These are phyloP conservation scores for Cenchrus americanus DNA, from an alignment of 176 grass and related monocot species.

Conservation along the genomic window DNA sequence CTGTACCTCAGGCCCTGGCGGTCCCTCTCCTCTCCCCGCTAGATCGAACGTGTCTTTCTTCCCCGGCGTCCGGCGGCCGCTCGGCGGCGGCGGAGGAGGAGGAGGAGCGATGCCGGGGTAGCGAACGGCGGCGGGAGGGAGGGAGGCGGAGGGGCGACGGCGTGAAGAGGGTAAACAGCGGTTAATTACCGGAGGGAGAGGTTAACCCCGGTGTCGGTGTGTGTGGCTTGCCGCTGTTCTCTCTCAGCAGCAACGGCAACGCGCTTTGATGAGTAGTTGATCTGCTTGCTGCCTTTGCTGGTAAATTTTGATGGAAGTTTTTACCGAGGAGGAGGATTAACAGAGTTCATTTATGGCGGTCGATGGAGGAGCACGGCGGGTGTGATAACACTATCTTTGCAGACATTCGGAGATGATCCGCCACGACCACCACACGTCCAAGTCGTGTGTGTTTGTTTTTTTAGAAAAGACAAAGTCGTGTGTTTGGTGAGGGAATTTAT, in stretches of 20 bases:
- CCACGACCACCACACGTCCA: too few relatives aligned
- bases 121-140: neutral
- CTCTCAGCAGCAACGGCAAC: neutral
- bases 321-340: neutral
- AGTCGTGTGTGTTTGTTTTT: too few relatives aligned
- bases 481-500: neutral
- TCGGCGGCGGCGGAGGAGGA: too few relatives aligned
- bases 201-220: neutral
- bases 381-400: neutral
- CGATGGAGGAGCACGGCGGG: neutral
- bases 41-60: neutral
- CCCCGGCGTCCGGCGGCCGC: neutral
- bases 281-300: neutral
- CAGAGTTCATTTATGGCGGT: neutral
- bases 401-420: neutral
- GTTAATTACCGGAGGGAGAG: neutral
- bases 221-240: conserved; percentile 12
- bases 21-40: neutral
- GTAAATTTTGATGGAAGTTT: neutral
- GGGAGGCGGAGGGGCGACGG: too few relatives aligned
- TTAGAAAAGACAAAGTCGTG: too few relatives aligned
- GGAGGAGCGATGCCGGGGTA: neutral
- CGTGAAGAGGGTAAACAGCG: too few relatives aligned
- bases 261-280: neutral
- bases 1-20: neutral